Conservation (phyloP, 768 basidiomycete species). For the Leccinum variicolor region DNA sequence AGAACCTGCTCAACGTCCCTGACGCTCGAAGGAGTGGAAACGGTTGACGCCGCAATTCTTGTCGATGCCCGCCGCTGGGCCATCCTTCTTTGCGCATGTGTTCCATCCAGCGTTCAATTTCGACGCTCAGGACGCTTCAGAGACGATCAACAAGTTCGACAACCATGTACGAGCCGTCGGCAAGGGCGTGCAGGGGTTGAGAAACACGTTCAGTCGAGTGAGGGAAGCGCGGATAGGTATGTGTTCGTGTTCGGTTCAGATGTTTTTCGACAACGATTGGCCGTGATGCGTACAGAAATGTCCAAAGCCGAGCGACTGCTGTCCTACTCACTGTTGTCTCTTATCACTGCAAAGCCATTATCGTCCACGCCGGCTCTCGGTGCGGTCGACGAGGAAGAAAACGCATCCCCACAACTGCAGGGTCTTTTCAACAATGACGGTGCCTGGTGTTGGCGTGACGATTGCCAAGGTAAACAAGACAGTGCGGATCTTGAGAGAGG, state of each 20-base stretch:
- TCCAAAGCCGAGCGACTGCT: conserved; percentile 71
- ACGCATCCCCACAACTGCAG: conserved; percentile 37
- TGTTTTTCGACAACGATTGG: background rate
- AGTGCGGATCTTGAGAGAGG: background rate
- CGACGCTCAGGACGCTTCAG: conserved; percentile 66
- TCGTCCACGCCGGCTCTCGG: conserved; percentile 47
- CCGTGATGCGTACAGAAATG: conserved; percentile 51
- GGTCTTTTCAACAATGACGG: conserved; percentile 68
- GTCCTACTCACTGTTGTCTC: conserved; percentile 68
- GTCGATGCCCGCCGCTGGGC: conserved; percentile 61
- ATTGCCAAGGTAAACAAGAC: conserved; percentile 42
- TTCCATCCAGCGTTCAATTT: conserved; percentile 86
- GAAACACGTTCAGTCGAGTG: conserved; percentile 57
- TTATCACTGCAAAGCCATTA: conserved; percentile 68
- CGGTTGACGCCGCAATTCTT: conserved; percentile 58
- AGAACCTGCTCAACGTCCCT: conserved; percentile 1
- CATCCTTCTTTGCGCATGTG: conserved; percentile 73
- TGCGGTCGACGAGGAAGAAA: conserved; percentile 47
- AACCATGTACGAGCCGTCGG: conserved; percentile 63
- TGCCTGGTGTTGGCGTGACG: conserved; percentile 87
- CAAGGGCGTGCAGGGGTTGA: conserved; percentile 63
- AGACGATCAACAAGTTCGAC: conserved; percentile 58
- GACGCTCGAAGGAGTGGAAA: conserved; percentile 61
- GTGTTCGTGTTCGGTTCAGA: conserved; percentile 13
- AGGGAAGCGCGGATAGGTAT: conserved; percentile 68